Conservation (phyloP, 371 early-diverging fungal species). For the Capillidium heterosporum region DNA sequence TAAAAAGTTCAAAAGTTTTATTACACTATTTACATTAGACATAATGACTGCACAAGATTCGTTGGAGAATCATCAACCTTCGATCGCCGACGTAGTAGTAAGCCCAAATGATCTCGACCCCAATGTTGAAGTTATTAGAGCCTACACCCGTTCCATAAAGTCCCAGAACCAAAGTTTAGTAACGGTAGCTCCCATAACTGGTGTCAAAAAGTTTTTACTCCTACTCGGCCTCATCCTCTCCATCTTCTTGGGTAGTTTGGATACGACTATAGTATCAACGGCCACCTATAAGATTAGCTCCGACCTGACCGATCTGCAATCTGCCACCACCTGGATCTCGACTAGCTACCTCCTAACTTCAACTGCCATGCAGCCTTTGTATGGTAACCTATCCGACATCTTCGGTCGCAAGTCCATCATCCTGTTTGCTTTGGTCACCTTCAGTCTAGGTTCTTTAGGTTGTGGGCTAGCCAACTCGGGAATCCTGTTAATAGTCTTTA, state of each 20-base stretch:
- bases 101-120: no score
- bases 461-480: conserved; percentile 34
- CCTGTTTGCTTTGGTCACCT: conserved; percentile 29
- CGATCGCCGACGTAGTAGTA: no score
- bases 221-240: conserved; percentile 16
- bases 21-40: no score
- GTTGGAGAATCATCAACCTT: no score
- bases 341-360: conserved; percentile 32
- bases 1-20: no score
- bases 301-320: conserved; percentile 29
- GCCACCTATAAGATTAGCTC: conserved; percentile 46
- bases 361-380: conserved; percentile 29
- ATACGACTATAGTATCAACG: conserved; percentile 55
- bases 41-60: no score
- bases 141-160: no score
- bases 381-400: conserved; percentile 37
- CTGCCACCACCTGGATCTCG: conserved; percentile 40
- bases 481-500: conserved; percentile 36
- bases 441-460: conserved; percentile 33
- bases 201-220: no score
- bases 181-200: no score
- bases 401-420: conserved; percentile 48
- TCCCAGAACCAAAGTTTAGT: no score
- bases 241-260: conserved; percentile 57
- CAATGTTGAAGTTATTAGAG: no score